Percentiles rank a stretch among this genome's conserved stretches.
Evolutionary conservation across 345 rosid species (phyloP).

Genomic region (Cardamine chenopodiifolia): DNA sequence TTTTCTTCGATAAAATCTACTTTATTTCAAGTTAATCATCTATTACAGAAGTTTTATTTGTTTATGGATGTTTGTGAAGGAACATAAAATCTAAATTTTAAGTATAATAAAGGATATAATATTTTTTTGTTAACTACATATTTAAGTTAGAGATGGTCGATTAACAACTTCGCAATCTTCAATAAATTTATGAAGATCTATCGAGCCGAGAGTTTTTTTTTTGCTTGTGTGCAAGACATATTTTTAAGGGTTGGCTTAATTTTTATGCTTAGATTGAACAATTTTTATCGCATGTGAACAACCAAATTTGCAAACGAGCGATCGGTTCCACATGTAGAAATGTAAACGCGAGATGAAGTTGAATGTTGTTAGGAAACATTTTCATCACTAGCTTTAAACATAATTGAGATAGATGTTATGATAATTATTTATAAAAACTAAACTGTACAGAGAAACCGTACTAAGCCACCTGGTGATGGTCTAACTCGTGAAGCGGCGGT

Average conservation of each 20-base stretch:
- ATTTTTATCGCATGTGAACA: background rate
- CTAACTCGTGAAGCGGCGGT: too few species aligned
- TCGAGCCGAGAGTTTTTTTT: background rate
- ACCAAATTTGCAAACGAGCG: background rate
- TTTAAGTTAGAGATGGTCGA: background rate
- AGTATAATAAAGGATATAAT: background rate
- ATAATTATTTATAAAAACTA: too few species aligned
- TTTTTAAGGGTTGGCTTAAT: background rate
- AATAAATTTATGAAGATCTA: background rate
- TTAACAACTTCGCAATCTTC: constrained; percentile 7
- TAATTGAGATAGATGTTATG: too few species aligned
- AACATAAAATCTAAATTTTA: background rate
- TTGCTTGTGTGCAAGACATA: background rate
- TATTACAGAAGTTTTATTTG: background rate
- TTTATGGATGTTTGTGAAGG: background rate
- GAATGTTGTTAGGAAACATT: background rate
- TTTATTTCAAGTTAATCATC: background rate
- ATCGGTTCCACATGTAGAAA: background rate
- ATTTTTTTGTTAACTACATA: background rate
- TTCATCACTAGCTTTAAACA: too few species aligned
- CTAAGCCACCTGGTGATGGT: too few species aligned
- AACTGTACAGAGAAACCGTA: too few species aligned
- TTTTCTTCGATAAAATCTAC: too few species aligned
- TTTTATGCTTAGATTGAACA: too few species aligned
- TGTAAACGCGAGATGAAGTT: background rate